Conservation (phyloP, 352 stramenopile genomes). For the Blastocystis sp. region DNA sequence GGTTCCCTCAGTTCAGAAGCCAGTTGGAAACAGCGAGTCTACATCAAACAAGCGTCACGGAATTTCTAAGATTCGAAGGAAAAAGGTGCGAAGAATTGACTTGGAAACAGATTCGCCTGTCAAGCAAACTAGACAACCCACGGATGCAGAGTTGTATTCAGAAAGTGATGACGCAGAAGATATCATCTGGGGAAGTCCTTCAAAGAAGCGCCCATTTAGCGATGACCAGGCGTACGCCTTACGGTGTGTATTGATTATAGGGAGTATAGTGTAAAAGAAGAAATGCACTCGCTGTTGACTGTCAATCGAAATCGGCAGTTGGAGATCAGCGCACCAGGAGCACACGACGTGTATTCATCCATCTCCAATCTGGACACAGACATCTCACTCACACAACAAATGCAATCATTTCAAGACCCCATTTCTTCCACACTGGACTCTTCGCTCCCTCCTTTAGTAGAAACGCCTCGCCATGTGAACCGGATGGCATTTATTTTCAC, state of each 20-base stretch:
- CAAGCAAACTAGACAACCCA: background rate
- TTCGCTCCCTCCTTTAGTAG: background rate
- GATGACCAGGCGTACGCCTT: background rate
- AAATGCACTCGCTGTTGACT: slow-evolving; percentile 12
- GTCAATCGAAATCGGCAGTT: slow-evolving; percentile 29
- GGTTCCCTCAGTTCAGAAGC: background rate
- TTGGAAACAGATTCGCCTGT: background rate
- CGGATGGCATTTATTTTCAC: background rate
- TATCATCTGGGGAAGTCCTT: slow-evolving; percentile 34
- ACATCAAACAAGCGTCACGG: background rate
- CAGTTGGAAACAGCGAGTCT: background rate
- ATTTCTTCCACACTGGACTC: background rate
- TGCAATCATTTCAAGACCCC: slow-evolving; percentile 3
- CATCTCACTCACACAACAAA: slow-evolving; percentile 41
- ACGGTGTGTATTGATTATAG: background rate
- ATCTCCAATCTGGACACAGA: background rate
- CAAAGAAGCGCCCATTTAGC: background rate
- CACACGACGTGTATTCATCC: background rate
- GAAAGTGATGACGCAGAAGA: background rate
- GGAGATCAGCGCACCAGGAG: background rate
- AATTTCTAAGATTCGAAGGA: background rate
- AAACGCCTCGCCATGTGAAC: background rate
- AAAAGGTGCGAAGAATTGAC: background rate
- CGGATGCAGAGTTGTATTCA: background rate
- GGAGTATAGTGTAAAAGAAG: background rate